phyloP scores from a whole-genome alignment of 2,329 filamentous ascomycete species.

The Colletotrichum chlorophyti region DNA sequence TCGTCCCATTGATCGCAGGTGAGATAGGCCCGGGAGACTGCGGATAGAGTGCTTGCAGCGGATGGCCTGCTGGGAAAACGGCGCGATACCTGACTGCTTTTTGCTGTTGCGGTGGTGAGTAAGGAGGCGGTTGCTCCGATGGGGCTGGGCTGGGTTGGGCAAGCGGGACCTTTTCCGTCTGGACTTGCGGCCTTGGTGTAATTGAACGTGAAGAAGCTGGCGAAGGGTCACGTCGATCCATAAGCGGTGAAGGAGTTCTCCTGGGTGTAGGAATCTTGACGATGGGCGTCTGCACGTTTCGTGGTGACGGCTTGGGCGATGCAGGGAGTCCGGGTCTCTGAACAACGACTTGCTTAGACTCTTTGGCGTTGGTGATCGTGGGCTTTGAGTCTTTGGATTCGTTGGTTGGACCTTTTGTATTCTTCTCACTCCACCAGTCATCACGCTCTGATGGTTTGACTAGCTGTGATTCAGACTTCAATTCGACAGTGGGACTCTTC shows the following conservation, averaged over 20 bases:
- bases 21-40: slow-evolving; percentile 68
- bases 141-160: slow-evolving; percentile 27
- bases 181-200: slow-evolving; percentile 22
- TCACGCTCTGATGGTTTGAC: slow-evolving; percentile 36
- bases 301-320: slow-evolving; percentile 29
- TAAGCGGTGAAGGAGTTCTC: slow-evolving; percentile 39
- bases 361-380: not conserved
- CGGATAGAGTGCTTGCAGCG: slow-evolving; percentile 53
- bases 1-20: slow-evolving; percentile 66
- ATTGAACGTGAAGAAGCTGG: slow-evolving; percentile 36
- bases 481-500: slow-evolving; percentile 30
- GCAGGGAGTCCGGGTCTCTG: slow-evolving; percentile 26
- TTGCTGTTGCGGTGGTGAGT: slow-evolving; percentile 54
- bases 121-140: slow-evolving; percentile 59
- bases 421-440: slow-evolving; percentile 45
- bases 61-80: slow-evolving; percentile 63
- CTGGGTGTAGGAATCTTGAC: slow-evolving; percentile 45
- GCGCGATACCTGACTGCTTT: slow-evolving; percentile 60
- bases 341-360: not conserved
- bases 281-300: slow-evolving; percentile 37
- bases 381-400: too few species aligned
- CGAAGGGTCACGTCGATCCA: slow-evolving; percentile 28
- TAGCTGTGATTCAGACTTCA: slow-evolving; percentile 31
- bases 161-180: slow-evolving; percentile 17
- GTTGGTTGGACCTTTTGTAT: too few species aligned